Percentiles rank a stretch among this genome's conserved stretches.
Conservation (phyloP, 192 early-diverging fungal genomes). For the Lobulomyces angularis region DNA sequence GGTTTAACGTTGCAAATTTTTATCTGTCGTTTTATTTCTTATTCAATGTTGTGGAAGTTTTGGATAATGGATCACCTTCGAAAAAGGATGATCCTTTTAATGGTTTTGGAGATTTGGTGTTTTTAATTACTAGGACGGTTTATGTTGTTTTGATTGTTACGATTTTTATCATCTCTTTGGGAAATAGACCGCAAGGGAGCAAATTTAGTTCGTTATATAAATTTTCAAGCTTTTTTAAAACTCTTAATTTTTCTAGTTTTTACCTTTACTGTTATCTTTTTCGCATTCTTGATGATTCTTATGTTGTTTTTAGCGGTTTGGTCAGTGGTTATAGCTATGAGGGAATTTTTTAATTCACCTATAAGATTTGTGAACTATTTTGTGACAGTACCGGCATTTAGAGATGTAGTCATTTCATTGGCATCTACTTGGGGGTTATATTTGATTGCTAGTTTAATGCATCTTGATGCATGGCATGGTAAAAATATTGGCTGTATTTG, state of each 20-base stretch:
- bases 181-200: slow-evolving; percentile 35
- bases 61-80: slow-evolving; percentile 22
- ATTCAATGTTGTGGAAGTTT: slow-evolving; percentile 16
- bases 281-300: not conserved
- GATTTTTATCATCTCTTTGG: slow-evolving; percentile 75
- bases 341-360: no score
- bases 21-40: slow-evolving; percentile 39
- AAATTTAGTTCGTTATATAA: no score
- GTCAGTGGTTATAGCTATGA: no score
- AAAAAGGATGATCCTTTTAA: slow-evolving; percentile 52
- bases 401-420: slow-evolving; percentile 25
- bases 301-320: slow-evolving; percentile 12
- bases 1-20: slow-evolving; percentile 37
- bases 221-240: no score
- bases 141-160: slow-evolving; percentile 70
- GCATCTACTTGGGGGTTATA: slow-evolving; percentile 33
- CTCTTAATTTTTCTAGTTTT: slow-evolving; percentile 5
- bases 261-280: slow-evolving; percentile 2
- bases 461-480: slow-evolving; percentile 37
- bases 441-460: slow-evolving; percentile 19
- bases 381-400: slow-evolving; percentile 6
- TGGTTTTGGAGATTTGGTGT: slow-evolving; percentile 43
- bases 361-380: no score
- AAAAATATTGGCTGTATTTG: slow-evolving; percentile 10
- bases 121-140: slow-evolving; percentile 54